Percentiles rank a stretch among this genome's conserved stretches.
These are phyloP conservation scores for Cymbopogon citratus DNA, from an alignment of 176 grass and related monocot genomes.

Conservation along the genomic window DNA sequence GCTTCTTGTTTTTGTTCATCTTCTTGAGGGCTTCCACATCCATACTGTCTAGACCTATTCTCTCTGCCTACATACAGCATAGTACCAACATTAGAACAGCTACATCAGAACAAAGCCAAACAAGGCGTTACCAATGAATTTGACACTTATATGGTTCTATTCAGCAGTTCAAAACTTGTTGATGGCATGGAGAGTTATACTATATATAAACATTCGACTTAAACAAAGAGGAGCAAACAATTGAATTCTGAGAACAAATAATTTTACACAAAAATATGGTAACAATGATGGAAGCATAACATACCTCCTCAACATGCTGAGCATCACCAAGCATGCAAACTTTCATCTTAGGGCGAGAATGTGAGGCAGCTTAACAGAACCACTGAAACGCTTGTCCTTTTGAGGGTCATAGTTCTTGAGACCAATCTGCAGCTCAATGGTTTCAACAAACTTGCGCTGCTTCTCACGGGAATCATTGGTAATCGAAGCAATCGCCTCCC, in stretches of 20 bases:
- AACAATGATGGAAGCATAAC: no score
- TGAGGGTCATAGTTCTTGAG: slow-evolving; percentile 83
- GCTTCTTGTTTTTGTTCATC: slow-evolving; percentile 98
- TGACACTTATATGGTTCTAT: background rate
- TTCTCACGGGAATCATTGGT: slow-evolving; percentile 45
- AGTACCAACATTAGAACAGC: background rate
- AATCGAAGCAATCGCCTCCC: slow-evolving; percentile 47
- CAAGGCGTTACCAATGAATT: background rate
- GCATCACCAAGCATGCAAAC: no score
- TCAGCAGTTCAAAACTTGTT: background rate
- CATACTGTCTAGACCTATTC: slow-evolving; percentile 66
- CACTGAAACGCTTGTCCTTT: slow-evolving; percentile 54
- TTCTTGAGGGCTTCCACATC: slow-evolving; percentile 88
- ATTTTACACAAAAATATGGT: no score
- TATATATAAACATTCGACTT: background rate
- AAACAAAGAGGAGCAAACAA: background rate
- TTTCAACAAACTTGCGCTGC: slow-evolving; percentile 57
- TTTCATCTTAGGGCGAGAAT: no score
- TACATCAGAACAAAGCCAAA: background rate
- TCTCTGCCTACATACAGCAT: slow-evolving; percentile 52
- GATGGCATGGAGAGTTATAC: background rate
- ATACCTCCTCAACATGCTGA: no score
- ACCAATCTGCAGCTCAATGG: slow-evolving; percentile 66
- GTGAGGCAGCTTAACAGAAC: no score
- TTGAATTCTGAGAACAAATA: no score